Conservation (phyloP, 2,329 filamentous ascomycete genomes). For the Colletotrichum lindemuthianum region DNA sequence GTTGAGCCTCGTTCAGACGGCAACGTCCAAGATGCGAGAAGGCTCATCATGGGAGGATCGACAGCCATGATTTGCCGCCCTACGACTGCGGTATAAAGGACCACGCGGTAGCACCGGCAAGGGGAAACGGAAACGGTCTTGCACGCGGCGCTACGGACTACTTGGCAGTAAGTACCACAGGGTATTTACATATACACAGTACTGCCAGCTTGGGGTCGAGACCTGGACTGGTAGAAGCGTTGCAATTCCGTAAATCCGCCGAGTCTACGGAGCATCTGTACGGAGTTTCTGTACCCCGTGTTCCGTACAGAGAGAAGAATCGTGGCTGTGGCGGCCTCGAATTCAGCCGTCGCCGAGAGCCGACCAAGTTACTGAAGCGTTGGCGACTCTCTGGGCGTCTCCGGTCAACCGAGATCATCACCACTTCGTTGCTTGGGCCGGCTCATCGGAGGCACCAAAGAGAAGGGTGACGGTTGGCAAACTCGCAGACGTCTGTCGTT, state of each 20-base stretch:
- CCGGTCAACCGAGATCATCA: slow-evolving; percentile 28
- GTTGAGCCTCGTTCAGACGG: slow-evolving; percentile 9
- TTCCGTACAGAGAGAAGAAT: neutral
- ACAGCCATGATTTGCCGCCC: slow-evolving; percentile 18
- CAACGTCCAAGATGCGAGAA: neutral
- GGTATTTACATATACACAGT: no score
- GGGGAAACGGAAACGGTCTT: no score
- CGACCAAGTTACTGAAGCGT: neutral
- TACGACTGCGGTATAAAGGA: neutral
- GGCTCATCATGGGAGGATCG: slow-evolving; percentile 15
- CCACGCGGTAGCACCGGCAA: slow-evolving; percentile 18
- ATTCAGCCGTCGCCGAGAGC: neutral
- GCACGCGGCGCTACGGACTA: no score
- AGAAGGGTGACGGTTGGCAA: neutral
- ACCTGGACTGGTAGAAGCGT: neutral
- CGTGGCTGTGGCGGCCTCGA: slow-evolving; percentile 14
- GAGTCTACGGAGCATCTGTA: neutral
- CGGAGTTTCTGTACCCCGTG: no score
- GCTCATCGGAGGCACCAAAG: neutral
- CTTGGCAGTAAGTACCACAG: no score
- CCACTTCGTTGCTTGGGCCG: neutral
- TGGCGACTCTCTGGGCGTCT: slow-evolving; percentile 22
- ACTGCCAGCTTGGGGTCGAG: no score
- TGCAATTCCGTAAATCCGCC: slow-evolving; percentile 26
- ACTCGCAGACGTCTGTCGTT: neutral